Conservation (phyloP, 2,329 filamentous ascomycete genomes). For the Fusarium coicis region DNA sequence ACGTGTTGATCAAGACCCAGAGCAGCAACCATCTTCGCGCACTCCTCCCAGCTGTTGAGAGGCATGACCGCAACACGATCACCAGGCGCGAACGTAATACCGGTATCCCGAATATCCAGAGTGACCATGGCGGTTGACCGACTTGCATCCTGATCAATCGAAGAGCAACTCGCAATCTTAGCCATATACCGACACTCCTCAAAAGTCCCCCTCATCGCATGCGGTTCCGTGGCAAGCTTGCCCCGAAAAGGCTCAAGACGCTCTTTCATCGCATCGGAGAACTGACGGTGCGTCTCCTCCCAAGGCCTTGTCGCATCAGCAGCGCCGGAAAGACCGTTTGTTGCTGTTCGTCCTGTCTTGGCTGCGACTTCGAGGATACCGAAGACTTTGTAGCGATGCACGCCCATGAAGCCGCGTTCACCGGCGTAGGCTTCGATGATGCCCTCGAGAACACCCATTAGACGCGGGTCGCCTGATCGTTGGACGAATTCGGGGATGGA, state of each 20-base stretch:
- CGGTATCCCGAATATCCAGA: constrained; percentile 63
- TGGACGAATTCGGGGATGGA: constrained; percentile 63
- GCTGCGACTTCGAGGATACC: constrained; percentile 64
- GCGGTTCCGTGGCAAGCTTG: constrained; percentile 58
- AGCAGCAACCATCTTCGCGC: constrained; percentile 63
- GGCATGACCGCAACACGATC: constrained; percentile 66
- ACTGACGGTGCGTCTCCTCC: constrained; percentile 37
- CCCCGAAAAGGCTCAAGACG: constrained; percentile 53
- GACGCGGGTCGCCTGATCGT: constrained; percentile 59
- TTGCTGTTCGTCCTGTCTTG: constrained; percentile 64
- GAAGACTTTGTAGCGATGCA: constrained; percentile 67
- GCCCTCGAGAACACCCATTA: constrained; percentile 64
- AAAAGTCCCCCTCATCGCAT: constrained; percentile 65
- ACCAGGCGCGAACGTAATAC: constrained; percentile 64
- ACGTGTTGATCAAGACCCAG: constrained; percentile 60
- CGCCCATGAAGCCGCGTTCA: constrained; percentile 66
- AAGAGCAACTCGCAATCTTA: constrained; percentile 56
- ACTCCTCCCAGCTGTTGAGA: constrained; percentile 65
- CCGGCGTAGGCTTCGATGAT: constrained; percentile 66
- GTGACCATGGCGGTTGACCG: constrained; percentile 61
- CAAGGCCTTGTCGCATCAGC: constrained; percentile 47
- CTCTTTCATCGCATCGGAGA: constrained; percentile 38
- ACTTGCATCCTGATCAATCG: constrained; percentile 58
- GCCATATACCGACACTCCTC: constrained; percentile 64
- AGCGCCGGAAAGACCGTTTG: constrained; percentile 61